A percentile compares a stretch with the other conserved stretches of the same genome.
phyloP scores from a whole-genome alignment of 768 basidiomycete species.

The Lyophyllum shimeji region DNA sequence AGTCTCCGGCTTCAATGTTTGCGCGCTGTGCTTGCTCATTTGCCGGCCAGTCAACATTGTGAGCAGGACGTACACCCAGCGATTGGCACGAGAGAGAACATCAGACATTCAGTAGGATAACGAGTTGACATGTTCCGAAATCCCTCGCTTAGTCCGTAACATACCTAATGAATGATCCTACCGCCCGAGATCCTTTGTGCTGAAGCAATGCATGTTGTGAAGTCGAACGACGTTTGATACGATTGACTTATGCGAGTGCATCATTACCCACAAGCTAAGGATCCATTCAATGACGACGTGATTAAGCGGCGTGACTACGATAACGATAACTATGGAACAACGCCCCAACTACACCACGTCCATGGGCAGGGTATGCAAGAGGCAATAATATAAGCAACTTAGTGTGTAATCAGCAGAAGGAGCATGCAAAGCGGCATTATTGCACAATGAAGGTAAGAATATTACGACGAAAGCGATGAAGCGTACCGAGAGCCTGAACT shows the following conservation, averaged over 20 bases:
- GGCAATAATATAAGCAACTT: slow-evolving; percentile 8
- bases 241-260: background rate
- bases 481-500: background rate
- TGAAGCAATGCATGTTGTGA: background rate
- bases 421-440: slow-evolving; percentile 1
- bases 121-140: background rate
- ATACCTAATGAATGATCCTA: background rate
- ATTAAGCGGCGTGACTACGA: slow-evolving; percentile 13
- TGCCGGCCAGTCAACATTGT: slow-evolving; percentile 71
- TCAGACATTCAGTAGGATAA: slow-evolving; percentile 3
- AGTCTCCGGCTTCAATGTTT: slow-evolving; percentile 30
- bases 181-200: background rate
- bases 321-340: slow-evolving; percentile 18
- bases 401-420: background rate
- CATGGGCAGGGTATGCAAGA: slow-evolving; percentile 3
- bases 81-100: slow-evolving; percentile 46
- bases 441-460: background rate
- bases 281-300: slow-evolving; percentile 6
- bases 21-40: slow-evolving; percentile 1
- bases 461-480: background rate
- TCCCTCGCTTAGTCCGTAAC: background rate
- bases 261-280: background rate
- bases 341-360: background rate
- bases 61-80: slow-evolving; percentile 65
- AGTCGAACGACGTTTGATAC: slow-evolving; percentile 2